phyloP scores from a whole-genome alignment of 2,329 filamentous ascomycete genomes.

The Pleoardoris graminearum region DNA sequence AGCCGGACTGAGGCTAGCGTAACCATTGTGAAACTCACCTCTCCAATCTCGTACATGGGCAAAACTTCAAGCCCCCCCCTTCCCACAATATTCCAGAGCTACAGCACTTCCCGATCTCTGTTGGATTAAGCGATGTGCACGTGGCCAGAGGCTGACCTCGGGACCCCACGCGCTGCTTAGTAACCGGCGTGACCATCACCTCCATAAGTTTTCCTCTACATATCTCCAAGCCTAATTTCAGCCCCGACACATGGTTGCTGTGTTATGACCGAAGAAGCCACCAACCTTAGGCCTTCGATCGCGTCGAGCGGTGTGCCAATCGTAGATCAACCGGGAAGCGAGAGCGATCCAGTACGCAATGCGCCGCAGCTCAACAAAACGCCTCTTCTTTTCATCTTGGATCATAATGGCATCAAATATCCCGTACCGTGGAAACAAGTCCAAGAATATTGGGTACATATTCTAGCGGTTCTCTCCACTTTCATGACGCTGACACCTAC shows the following conservation, averaged over 20 bases:
- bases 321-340: conserved; percentile 2
- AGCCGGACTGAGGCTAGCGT: no score
- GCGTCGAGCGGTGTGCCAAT: not conserved
- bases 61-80: no score
- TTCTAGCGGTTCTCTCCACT: no score
- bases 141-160: conserved; percentile 7
- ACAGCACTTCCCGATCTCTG: no score
- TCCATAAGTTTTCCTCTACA: not conserved
- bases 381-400: conserved; percentile 6
- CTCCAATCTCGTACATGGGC: no score
- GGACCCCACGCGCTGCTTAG: not conserved
- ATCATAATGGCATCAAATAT: conserved; percentile 8
- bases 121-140: conserved; percentile 6
- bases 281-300: not conserved
- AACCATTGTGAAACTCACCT: no score
- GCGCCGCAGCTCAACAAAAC: not conserved
- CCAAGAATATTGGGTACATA: conserved; percentile 11
- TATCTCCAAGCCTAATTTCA: not conserved
- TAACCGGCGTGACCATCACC: not conserved
- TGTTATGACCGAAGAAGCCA: conserved; percentile 3
- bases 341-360: not conserved
- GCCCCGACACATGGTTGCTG: not conserved
- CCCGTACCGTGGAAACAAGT: conserved; percentile 4
- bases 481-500: not conserved
- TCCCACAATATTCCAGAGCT: no score